These are phyloP conservation scores for Sabuloglossum arenarium DNA, from an alignment of 495 filamentous ascomycete genomes.

Conservation along the genomic window DNA sequence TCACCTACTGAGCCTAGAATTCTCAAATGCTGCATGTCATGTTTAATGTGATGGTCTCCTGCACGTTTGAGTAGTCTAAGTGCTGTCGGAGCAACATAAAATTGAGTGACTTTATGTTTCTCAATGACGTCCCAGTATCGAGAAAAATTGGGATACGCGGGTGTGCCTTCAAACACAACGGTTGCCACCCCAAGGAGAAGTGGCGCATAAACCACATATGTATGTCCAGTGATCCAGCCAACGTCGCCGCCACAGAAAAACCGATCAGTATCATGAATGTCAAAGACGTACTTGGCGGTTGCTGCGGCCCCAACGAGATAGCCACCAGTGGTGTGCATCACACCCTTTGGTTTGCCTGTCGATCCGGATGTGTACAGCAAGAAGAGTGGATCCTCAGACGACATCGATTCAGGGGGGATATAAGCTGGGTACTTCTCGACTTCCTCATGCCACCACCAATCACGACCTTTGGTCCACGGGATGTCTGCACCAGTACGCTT, in stretches of 20 bases:
- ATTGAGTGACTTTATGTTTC: constrained; percentile 86
- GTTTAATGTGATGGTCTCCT: constrained; percentile 75
- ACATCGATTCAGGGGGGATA: constrained; percentile 68
- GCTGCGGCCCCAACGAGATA: constrained; percentile 82
- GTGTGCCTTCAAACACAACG: constrained; percentile 97
- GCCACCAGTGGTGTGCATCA: constrained; percentile 93
- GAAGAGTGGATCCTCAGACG: constrained; percentile 91
- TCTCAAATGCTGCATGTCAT: constrained; percentile 72
- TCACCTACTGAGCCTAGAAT: constrained; percentile 94
- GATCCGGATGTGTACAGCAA: constrained; percentile 95
- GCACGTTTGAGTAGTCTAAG: constrained; percentile 85
- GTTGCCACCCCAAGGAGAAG: constrained; percentile 82
- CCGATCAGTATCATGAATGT: constrained; percentile 80
- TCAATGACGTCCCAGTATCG: constrained; percentile 98
- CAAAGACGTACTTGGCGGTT: constrained; percentile 97
- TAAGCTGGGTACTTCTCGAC: constrained; percentile 86
- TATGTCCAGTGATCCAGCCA: constrained; percentile 99
- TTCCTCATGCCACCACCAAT: constrained; percentile 98
- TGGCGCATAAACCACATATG: constrained; percentile 94
- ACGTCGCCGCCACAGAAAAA: constrained; percentile 98
- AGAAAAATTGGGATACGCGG: constrained; percentile 92
- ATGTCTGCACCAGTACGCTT: constrained; percentile 91
- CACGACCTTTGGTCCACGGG: constrained; percentile 71
- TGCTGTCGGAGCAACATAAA: constrained; percentile 95
- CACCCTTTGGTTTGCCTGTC: constrained; percentile 95